Evolutionary conservation across 2,329 filamentous ascomycete species (phyloP), one percentile per base, ranked within the genome.

Genomic region (Decorospora gaudefroyi): DNA sequence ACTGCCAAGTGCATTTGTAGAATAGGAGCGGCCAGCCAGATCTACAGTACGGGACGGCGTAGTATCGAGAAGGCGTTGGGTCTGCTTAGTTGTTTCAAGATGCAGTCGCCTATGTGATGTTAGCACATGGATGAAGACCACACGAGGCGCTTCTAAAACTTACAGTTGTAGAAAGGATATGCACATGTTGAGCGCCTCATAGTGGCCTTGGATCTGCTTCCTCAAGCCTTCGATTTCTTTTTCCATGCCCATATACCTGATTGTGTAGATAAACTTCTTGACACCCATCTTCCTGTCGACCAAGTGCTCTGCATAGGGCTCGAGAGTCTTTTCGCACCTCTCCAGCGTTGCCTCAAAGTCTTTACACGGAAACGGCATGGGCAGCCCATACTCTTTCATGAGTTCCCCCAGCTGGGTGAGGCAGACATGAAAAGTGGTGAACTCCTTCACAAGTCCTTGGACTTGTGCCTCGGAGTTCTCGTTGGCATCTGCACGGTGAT

Each of bases 211-310:
- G 26, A 68, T 62, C 25, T 62, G 55, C 31, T 59, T 62, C 7
- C 62, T 50, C 16, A 67, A 41, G 2, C 57, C 53, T 16, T 64
- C 57, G 11, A 68, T 59, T 35, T 68, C 64, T 26, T 64, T 67
- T 45, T 68, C 64, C 48, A 63, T 66, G 1, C 62, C 62, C 35
- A 68, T 68, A 22, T 64, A 68, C 34, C 57, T 58, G 39, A 68
- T 57, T 5, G 58, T 66, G 19, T 61, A 66, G 6, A 57, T 28
- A 21, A 67, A 49, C 37, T 66, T 68, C 34, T 54, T 60, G 8
- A 61, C n/a, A 4, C 52, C 57, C 61, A 66, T 68, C 45, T 51
- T 62, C 42, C 53, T 61, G 41, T 66, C 65, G 13, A 68, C 57
- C 5, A 68, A 48, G 26, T 67, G 53, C 10, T 59, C 58, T 5